Evolutionary conservation across 2,329 filamentous ascomycete genomes (phyloP), one percentile per base, ranked within the genome.

Genomic region (Acrocalymma vagum): DNA sequence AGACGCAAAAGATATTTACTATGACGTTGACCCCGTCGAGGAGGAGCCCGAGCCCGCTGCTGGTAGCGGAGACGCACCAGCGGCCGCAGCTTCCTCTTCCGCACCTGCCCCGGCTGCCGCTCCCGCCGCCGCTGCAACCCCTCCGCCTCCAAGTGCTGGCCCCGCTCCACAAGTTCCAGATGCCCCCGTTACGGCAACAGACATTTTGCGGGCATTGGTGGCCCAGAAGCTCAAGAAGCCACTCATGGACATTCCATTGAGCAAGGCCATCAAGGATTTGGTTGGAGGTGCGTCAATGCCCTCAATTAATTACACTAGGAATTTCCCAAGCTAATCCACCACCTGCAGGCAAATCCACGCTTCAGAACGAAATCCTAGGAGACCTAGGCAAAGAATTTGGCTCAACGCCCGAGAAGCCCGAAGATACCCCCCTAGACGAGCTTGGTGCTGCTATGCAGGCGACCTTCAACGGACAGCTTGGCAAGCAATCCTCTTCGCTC

Each of bases 1-100:
- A 74, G 94, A 99, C 67, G 88, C 91, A 41, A 97, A 96, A 72
- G 94, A 99, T 73, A 99, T 99, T 55, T 99, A 99, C 79, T 99
- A 99, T 74, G 93, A 96, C 68, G 92, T 95, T 29, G 94, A 99
- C 65, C 94, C 94, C 0, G 79, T 95, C 20, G 94, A 99, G 42
- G 94, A 97, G 58, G 67, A 60, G 65, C 65, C 67, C 30, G 87
- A 87, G 63, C 77, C 85, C 1, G 70, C 77, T 9, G 67, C 74
- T 48, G 69, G 80, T 37, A 65, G 69, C 31, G 57, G 71, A 32
- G 54, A 69, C 29, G 58, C 77, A 5, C 60, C 75, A 31, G 65
- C 77, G 28, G 56, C 73, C 15, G 57, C 73, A 38, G 67, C 75
- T 25, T 63, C 77, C 36, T 53, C 78, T 9, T 57, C 73, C 13